Base-by-base conservation (phyloP, 176 grass and related monocot genomes). In the Rhynchospora breviuscula region DNA sequence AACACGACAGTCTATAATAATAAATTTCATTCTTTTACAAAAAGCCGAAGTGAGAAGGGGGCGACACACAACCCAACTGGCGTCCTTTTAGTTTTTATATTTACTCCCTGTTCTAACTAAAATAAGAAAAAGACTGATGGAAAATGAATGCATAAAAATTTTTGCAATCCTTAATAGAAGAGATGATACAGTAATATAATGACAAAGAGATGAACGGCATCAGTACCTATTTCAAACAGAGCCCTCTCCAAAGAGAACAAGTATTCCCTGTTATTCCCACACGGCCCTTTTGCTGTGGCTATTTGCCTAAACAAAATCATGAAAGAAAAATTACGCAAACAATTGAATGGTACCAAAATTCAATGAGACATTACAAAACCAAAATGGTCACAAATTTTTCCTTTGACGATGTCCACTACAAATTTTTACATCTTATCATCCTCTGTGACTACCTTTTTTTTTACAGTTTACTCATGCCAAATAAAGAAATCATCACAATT, bases 201-300 rank as follows among this genome's bases (percentile, higher is more conserved):
- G 65, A 68, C 14, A 68, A n/a, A 69, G 35, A 69, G 21, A 62
- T 73, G 14, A 25, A 62, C 62, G 14, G 15, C 68, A 83, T 48
- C 4, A 9, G 43, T 82, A 89, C 88, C 88, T 83, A 89, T 89
- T 86, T 89, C 56, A 5, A 54, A 78, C 84, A 89, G 57, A 40
- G 67, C 79, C 43, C 86, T 86, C 84, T 89, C 88, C 59, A 89
- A 77, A 19, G 66, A 60, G 21, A 89, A 86, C 18, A 89, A 74
- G 85, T 89, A 89, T 11, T 89, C 88, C 14, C 84, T 78, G 46
- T 89, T 86, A 73, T 89, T 86, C 35, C 88, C 88, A 53, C 88
- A 79, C 8, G 88, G 88, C 11, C 88, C 88, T 11, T 31, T 83
- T 10, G 84, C 88, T 15, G 79, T 86, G 53, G 88, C 88, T 7